phyloP scores from a whole-genome alignment of 345 rosid genomes.

The Salix caprea region DNA sequence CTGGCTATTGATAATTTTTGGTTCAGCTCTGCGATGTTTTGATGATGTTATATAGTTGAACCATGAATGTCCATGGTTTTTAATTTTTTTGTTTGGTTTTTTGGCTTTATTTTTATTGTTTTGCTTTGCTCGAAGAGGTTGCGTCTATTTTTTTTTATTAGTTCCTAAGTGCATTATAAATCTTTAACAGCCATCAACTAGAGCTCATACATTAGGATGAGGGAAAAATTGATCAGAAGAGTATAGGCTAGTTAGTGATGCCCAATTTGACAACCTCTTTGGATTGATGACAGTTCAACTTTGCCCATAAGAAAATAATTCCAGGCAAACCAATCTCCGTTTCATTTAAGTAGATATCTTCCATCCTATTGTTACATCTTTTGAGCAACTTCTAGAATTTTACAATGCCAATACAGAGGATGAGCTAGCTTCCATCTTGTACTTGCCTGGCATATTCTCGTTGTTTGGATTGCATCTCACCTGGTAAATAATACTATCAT shows the following conservation, averaged over 20 bases:
- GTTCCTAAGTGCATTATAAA: not conserved
- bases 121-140: not conserved
- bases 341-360: not conserved
- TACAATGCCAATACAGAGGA: not conserved
- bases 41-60: not conserved
- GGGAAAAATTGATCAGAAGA: not conserved
- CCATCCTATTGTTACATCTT: not conserved
- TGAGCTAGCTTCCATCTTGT: not conserved
- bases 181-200: not conserved
- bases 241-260: not conserved
- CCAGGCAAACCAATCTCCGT: not conserved
- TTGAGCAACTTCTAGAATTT: not conserved
- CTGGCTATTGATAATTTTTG: not conserved
- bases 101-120: not conserved
- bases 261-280: not conserved
- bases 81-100: not conserved
- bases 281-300: not conserved
- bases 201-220: not conserved
- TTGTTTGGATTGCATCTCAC: not conserved
- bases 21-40: not conserved
- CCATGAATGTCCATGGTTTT: not conserved
- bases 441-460: not conserved
- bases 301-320: not conserved
- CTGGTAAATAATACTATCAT: not conserved
- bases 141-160: not conserved